Percentiles rank a stretch among this genome's conserved stretches.
These are phyloP conservation scores for Trichoderma sp. DNA, from an alignment of 2,329 filamentous ascomycete species.

Conservation along the genomic window DNA sequence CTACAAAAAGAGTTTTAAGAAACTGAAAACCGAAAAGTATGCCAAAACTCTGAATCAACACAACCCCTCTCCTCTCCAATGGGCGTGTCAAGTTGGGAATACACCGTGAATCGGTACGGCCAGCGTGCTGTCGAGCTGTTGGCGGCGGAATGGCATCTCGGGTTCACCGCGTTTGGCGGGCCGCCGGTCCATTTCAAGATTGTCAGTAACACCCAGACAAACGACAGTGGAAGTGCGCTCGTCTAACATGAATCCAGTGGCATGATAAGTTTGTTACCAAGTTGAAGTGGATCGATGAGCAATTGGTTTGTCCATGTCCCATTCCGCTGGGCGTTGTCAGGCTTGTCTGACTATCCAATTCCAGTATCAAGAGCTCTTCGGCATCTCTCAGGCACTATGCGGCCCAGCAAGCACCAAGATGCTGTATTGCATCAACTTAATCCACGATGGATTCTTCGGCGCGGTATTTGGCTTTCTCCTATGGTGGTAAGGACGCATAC, in stretches of 20 bases:
- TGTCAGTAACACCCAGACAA: slow-evolving; percentile 25
- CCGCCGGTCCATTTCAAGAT: slow-evolving; percentile 70
- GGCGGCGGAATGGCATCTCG: slow-evolving; percentile 48
- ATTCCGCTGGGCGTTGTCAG: no score
- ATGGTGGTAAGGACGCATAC: slow-evolving; percentile 51
- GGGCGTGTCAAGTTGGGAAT: background rate
- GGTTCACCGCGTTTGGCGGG: slow-evolving; percentile 64
- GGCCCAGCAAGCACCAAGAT: slow-evolving; percentile 70
- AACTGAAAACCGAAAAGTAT: background rate
- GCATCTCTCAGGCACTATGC: slow-evolving; percentile 62
- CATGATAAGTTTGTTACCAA: slow-evolving; percentile 59
- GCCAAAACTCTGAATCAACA: background rate
- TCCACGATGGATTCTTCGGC: slow-evolving; percentile 57
- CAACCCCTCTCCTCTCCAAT: background rate
- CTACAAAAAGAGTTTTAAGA: background rate
- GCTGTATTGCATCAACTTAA: slow-evolving; percentile 63
- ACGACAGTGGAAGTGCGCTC: background rate
- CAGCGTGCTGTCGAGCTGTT: slow-evolving; percentile 28
- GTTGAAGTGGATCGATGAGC: slow-evolving; percentile 64
- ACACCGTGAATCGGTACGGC: background rate
- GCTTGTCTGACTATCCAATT: background rate
- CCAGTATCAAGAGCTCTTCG: slow-evolving; percentile 70
- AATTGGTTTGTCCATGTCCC: slow-evolving; percentile 47
- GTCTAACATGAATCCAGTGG: slow-evolving; percentile 36
- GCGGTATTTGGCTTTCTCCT: slow-evolving; percentile 59